Evolutionary conservation across 495 filamentous ascomycete genomes (phyloP), one percentile per base, ranked within the genome.

Genomic region (Jackrogersella multiformis): DNA sequence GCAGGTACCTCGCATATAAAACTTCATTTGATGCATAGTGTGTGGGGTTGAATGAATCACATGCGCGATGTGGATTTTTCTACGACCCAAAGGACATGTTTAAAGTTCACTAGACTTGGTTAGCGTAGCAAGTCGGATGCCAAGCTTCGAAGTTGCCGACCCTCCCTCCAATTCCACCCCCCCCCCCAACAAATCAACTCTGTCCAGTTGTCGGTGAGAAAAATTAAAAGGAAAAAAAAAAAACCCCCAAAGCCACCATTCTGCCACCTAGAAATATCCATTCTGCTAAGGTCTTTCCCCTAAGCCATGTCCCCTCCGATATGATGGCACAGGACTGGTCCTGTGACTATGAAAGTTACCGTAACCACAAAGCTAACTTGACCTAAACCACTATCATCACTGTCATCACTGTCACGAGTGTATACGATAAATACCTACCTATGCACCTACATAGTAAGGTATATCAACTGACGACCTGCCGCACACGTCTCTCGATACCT

Each of bases 161-260:
- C 32, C 61, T n/a, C n/a, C n/a, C n/a, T n/a, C n/a, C n/a, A n/a
- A n/a, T n/a, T n/a, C n/a, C n/a, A n/a, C n/a, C 30, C 65, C 61
- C 44, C 28, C 46, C 46, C 61, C 57, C 67, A 69, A 69, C 67
- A 69, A 69, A 68, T 69, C 61, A 64, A 56, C 5, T 35, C 13
- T 45, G 35, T 41, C 56, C 52, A 65, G 61, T 53, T 65, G 67
- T 69, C 67, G 67, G 67, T 69, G 67, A 65, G 66, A 65, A 56
- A 51, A 49, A n/a, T 28, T 10, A 8, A 45, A n/a, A n/a, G n/a
- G n/a, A n/a, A n/a, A n/a, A n/a, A n/a, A n/a, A n/a, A n/a, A n/a
- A n/a, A n/a, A n/a, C n/a, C n/a, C n/a, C n/a, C n/a, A n/a, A n/a
- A n/a, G n/a, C n/a, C n/a, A n/a, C n/a, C n/a, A n/a, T 23, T 56